Base-by-base conservation (phyloP, 176 grass and related monocot species). In the Aechmea fasciata region DNA sequence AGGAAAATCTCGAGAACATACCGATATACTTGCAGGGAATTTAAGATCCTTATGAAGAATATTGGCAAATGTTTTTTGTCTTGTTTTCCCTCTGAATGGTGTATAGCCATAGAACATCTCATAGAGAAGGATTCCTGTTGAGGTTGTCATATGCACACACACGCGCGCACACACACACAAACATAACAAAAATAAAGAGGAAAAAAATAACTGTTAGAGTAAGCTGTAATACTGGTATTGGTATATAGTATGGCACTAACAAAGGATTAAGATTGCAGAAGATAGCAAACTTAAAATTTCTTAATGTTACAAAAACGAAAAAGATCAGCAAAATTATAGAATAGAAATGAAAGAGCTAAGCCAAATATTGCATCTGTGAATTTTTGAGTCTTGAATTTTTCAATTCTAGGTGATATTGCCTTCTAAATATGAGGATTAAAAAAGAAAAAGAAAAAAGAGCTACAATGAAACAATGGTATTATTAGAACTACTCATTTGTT, bases 61-160 rank as follows among this genome's bases (percentile, higher is more conserved):
- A 66, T 91, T 96, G 52, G 92, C 92, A 73, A 96, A 96, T 9
- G 92, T 91, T 57, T 87, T 89, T 65, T 96, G 92, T 41, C 92
- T 85, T 51, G 88, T 91, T 75, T 96, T 96, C 13, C 92, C 92
- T 87, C 92, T 84, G 9, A 96, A 96, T 50, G 92, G 88, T 26
- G 92, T 96, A 52, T 91, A 87, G 12, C 92, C 92, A 79, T 91
- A 96, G n/a, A 96, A 0, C 92, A 96, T 96, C 77, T 96, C 92
- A 81, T 89, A 96, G 10, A 96, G 68, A 81, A 96, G 85, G 64
- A 96, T 79, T 48, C 91, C 91, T 96, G 69, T 65, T 62, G 77
- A 23, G n/a, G 62, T 13, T 28, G 48, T 10, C 54, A 59, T 59
- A 17, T 59, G 33, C 33, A 7, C 33, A 41, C 33, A 41, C 33